A percentile compares a stretch with the other conserved stretches of the same genome.
Evolutionary conservation across 2,329 filamentous ascomycete species (phyloP).

Genomic region (Penicillium psychrosexuale): DNA sequence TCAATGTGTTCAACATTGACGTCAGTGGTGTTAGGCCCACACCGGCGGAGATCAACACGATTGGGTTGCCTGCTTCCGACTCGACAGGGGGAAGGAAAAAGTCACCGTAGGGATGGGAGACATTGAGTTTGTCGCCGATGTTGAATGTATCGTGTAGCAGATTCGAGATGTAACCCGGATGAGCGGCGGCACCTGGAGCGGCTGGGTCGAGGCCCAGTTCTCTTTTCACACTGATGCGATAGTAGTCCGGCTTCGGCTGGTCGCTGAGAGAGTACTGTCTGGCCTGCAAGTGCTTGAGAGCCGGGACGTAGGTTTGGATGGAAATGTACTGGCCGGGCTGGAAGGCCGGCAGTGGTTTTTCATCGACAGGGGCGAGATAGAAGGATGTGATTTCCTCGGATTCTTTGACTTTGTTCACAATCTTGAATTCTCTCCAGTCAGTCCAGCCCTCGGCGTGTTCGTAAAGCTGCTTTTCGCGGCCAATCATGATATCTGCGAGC

Average conservation of each 20-base stretch:
- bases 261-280: constrained; percentile 73
- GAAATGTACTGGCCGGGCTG: constrained; percentile 72
- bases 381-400: constrained; percentile 68
- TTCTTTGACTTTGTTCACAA: constrained; percentile 63
- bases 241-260: constrained; percentile 58
- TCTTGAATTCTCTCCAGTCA: constrained; percentile 65
- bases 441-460: constrained; percentile 60
- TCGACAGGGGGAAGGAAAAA: constrained; percentile 49
- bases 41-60: constrained; percentile 62
- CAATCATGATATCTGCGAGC: constrained; percentile 69
- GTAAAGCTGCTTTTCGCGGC: constrained; percentile 63
- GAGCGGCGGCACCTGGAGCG: constrained; percentile 47
- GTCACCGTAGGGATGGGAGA: constrained; percentile 65
- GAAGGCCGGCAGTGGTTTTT: constrained; percentile 59
- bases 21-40: constrained; percentile 60
- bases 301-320: constrained; percentile 57
- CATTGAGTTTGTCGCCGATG: constrained; percentile 60
- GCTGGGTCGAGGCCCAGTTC: constrained; percentile 54
- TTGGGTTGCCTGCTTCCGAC: constrained; percentile 42
- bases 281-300: constrained; percentile 61
- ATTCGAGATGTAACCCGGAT: constrained; percentile 67
- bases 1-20: constrained; percentile 58
- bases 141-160: constrained; percentile 61
- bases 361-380: constrained; percentile 63
- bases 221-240: constrained; percentile 69